These are phyloP conservation scores for Colletotrichum sp. DNA, from an alignment of 2,329 filamentous ascomycete species.

Conservation along the genomic window DNA sequence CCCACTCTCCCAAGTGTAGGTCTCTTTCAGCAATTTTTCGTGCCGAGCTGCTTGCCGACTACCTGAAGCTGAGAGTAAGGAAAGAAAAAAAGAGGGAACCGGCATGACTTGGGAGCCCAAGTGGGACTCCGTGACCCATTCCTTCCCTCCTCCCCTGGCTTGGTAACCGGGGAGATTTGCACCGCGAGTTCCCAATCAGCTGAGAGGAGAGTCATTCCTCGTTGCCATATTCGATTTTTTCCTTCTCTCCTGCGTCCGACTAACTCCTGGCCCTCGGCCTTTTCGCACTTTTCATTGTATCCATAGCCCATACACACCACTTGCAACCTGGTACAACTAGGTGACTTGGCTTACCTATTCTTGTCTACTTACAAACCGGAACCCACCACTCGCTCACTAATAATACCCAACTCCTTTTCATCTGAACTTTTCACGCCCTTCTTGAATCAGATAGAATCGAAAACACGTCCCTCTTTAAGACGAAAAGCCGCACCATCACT, in stretches of 20 bases:
- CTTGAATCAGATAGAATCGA: neutral
- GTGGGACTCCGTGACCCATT: slow-evolving; percentile 12
- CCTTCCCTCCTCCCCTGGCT: neutral
- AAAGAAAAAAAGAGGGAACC: neutral
- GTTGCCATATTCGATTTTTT: slow-evolving; percentile 1
- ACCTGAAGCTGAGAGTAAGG: neutral
- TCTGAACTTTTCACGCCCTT: neutral
- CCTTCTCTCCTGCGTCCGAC: neutral
- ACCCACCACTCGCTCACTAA: neutral
- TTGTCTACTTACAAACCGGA: neutral
- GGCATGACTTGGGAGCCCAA: slow-evolving; percentile 8
- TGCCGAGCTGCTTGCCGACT: slow-evolving; percentile 7
- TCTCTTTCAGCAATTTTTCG: neutral
- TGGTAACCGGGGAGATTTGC: slow-evolving; percentile 17
- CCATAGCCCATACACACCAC: neutral
- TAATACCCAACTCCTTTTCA: neutral
- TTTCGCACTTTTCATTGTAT: neutral
- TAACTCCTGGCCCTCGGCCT: neutral
- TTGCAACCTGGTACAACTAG: neutral
- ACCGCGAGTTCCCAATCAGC: slow-evolving; percentile 7
- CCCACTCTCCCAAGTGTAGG: neutral
- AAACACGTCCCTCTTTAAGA: neutral
- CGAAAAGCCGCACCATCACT: neutral
- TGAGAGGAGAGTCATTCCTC: slow-evolving; percentile 15
- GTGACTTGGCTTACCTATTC: slow-evolving; percentile 1